Conservation (phyloP, 768 basidiomycete species). For the Tephrocybe rancida region DNA sequence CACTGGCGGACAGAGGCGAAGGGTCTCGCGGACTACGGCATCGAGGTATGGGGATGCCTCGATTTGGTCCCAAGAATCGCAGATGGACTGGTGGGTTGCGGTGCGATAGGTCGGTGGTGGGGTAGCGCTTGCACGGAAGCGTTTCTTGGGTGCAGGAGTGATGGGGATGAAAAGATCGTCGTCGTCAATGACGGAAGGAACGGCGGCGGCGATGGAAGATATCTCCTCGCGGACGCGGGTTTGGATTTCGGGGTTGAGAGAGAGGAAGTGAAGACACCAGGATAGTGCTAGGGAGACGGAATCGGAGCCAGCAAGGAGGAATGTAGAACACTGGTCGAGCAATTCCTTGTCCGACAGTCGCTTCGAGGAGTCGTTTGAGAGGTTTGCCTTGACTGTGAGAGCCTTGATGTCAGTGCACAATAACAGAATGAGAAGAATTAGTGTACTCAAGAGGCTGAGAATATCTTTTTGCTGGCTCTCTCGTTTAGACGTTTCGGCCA, state of each 20-base stretch:
- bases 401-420: neutral
- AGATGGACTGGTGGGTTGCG: constrained; percentile 10
- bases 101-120: constrained; percentile 13
- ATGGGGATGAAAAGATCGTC: constrained; percentile 19
- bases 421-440: neutral
- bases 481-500: constrained; percentile 33
- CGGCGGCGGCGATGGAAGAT: constrained; percentile 16
- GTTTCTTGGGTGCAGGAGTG: constrained; percentile 8
- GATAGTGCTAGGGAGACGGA: constrained; percentile 57
- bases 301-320: constrained; percentile 68
- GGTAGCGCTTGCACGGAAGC: constrained; percentile 1
- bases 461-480: constrained; percentile 46
- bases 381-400: constrained; percentile 59
- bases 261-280: constrained; percentile 61
- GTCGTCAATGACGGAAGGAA: constrained; percentile 14
- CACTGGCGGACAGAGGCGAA: constrained; percentile 58
- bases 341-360: constrained; percentile 62
- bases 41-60: constrained; percentile 56
- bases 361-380: constrained; percentile 43
- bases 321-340: constrained; percentile 65
- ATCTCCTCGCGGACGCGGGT: constrained; percentile 56
- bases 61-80: constrained; percentile 33
- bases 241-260: constrained; percentile 57
- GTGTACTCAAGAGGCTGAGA: constrained; percentile 50
- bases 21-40: constrained; percentile 55